These are phyloP conservation scores for Parietaria judaica DNA, from an alignment of 306 rosid species.

Conservation along the genomic window DNA sequence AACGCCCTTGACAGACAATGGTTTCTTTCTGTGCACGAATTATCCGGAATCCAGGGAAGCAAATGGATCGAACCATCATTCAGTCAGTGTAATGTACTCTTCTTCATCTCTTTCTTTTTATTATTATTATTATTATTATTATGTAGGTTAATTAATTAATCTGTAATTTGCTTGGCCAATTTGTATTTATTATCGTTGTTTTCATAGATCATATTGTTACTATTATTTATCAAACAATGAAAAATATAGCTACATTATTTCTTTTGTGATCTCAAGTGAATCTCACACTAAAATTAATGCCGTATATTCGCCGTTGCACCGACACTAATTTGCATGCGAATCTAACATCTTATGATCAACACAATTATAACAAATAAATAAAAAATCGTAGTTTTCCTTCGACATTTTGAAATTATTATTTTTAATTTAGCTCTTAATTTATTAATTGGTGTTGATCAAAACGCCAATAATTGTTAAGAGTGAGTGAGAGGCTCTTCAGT, in stretches of 20 bases:
- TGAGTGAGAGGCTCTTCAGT: too few species aligned
- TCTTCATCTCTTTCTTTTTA: neutral
- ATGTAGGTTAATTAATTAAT: constrained; percentile 5
- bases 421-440: neutral
- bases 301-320: too few species aligned
- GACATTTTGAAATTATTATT: too few species aligned
- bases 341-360: too few species aligned
- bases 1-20: too few species aligned
- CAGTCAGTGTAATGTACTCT: constrained; percentile 13
- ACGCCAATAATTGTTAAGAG: too few species aligned
- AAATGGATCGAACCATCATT: neutral
- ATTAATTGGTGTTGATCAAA: too few species aligned
- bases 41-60: constrained; percentile 10
- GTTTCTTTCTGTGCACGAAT: neutral
- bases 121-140: neutral
- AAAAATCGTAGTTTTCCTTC: too few species aligned
- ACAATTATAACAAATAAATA: too few species aligned
- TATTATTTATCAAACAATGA: neutral
- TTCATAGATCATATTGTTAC: neutral
- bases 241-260: neutral
- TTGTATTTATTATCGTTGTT: neutral
- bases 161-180: constrained; percentile 21
- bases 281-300: too few species aligned
- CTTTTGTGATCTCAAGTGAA: neutral
- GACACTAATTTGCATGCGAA: too few species aligned